phyloP scores from a whole-genome alignment of 2,329 filamentous ascomycete species.

The Chlorencoelia australis region DNA sequence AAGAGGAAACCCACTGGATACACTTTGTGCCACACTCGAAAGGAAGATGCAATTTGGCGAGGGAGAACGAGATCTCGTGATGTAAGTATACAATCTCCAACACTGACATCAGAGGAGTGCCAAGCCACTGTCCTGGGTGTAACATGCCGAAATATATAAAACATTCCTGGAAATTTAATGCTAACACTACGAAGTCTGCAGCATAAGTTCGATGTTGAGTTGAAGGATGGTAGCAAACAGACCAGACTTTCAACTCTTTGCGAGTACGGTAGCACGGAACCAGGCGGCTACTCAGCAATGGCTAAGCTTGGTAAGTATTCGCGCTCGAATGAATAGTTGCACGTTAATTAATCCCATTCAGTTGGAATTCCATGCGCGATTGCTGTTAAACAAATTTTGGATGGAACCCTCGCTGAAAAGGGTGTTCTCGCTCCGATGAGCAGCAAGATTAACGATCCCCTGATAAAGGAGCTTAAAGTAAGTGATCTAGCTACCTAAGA shows the following conservation, averaged over 20 bases:
- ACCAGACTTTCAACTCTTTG: conserved; percentile 70
- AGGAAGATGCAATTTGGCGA: conserved; percentile 83
- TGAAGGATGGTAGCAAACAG: conserved; percentile 68
- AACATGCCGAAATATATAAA: no score
- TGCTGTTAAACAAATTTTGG: conserved; percentile 68
- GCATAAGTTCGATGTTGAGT: conserved; percentile 77
- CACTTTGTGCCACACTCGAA: conserved; percentile 81
- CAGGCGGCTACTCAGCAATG: conserved; percentile 73
- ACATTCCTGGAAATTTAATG: no score
- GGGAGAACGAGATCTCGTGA: conserved; percentile 75
- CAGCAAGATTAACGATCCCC: conserved; percentile 57
- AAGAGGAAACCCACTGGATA: conserved; percentile 73
- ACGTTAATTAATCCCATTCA: no score
- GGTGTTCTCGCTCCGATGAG: conserved; percentile 71
- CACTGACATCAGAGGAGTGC: conserved; percentile 74
- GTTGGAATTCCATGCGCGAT: conserved; percentile 69
- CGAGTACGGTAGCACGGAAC: conserved; percentile 77
- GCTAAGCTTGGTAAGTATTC: no score
- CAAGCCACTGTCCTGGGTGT: no score
- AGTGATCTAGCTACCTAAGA: no score
- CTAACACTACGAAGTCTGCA: no score
- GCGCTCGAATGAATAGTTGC: no score
- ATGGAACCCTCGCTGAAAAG: conserved; percentile 62
- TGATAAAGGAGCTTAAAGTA: conserved; percentile 72
- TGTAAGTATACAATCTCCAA: conserved; percentile 72